phyloP scores from a whole-genome alignment of 2,329 filamentous ascomycete species.

The Zymoseptoria passerinii region DNA sequence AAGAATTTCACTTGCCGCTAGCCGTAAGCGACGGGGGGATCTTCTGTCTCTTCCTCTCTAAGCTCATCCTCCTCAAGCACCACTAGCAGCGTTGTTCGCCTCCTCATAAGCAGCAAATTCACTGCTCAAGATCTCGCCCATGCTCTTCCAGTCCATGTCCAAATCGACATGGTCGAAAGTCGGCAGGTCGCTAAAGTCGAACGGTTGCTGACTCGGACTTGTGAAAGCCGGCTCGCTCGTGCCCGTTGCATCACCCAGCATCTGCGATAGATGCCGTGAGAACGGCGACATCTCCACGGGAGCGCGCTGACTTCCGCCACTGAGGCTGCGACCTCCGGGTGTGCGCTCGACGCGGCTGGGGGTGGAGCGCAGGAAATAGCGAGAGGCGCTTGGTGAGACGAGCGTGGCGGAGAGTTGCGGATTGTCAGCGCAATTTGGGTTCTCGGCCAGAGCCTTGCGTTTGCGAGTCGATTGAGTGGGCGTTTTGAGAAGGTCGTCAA shows the following conservation, averaged over 20 bases:
- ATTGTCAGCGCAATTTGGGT: constrained; percentile 21
- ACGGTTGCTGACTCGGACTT: constrained; percentile 22
- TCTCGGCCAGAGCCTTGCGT: constrained; percentile 25
- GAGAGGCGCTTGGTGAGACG: constrained; percentile 27
- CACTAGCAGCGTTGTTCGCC: not conserved
- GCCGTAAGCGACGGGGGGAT: not conserved
- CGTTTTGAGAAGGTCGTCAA: constrained; percentile 39
- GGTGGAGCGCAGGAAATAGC: constrained; percentile 33
- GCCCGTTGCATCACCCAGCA: constrained; percentile 46
- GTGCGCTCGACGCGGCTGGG: constrained; percentile 31
- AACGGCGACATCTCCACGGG: constrained; percentile 45
- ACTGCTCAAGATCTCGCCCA: constrained; percentile 24
- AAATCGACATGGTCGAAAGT: constrained; percentile 25
- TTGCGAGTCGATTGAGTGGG: constrained; percentile 35
- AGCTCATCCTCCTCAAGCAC: not conserved
- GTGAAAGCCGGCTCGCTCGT: constrained; percentile 17
- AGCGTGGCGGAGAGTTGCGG: constrained; percentile 28
- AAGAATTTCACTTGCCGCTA: not conserved
- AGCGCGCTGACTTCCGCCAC: constrained; percentile 10
- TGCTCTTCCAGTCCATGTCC: constrained; percentile 23
- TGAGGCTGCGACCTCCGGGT: constrained; percentile 22
- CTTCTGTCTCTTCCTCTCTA: not conserved
- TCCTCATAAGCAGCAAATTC: constrained; percentile 25
- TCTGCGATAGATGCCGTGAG: constrained; percentile 54
- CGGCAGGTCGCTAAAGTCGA: constrained; percentile 29